Evolutionary conservation across 805 yeast species (phyloP).

Genomic region (Barnettozyma sucrosica): DNA sequence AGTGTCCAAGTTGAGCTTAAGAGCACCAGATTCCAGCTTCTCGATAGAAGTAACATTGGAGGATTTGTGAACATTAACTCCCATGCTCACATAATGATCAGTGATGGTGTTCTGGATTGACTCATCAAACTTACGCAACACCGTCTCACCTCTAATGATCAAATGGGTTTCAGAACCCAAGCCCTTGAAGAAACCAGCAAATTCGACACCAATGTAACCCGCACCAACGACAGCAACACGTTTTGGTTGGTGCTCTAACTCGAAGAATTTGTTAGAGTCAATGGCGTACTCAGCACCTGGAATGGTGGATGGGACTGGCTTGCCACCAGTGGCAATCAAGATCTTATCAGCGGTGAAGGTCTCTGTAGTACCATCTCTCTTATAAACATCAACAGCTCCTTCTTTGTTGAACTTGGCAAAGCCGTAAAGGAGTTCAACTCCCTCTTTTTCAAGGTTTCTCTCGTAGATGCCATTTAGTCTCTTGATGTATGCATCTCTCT

Average conservation of each 20-base stretch:
- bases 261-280: slow-evolving; percentile 88
- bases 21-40: slow-evolving; percentile 42
- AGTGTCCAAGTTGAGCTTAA: slow-evolving; percentile 40
- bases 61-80: slow-evolving; percentile 73
- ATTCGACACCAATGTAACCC: slow-evolving; percentile 94
- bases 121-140: slow-evolving; percentile 82
- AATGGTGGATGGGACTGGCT: slow-evolving; percentile 65
- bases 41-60: slow-evolving; percentile 46
- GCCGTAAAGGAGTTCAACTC: slow-evolving; percentile 82
- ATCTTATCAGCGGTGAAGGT: slow-evolving; percentile 74
- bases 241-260: slow-evolving; percentile 76
- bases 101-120: slow-evolving; percentile 76
- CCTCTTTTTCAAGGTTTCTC: slow-evolving; percentile 79
- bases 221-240: slow-evolving; percentile 95
- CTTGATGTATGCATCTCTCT: slow-evolving; percentile 86
- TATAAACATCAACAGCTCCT: slow-evolving; percentile 74
- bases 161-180: slow-evolving; percentile 82
- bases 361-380: slow-evolving; percentile 51
- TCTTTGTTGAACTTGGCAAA: slow-evolving; percentile 70
- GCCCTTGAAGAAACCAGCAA: slow-evolving; percentile 90
- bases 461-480: slow-evolving; percentile 92
- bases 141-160: slow-evolving; percentile 86
- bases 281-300: slow-evolving; percentile 82
- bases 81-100: slow-evolving; percentile 72
- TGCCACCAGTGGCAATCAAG: slow-evolving; percentile 91